Evolutionary conservation across 345 rosid species (phyloP).

Genomic region (Eutrema yunnanense): DNA sequence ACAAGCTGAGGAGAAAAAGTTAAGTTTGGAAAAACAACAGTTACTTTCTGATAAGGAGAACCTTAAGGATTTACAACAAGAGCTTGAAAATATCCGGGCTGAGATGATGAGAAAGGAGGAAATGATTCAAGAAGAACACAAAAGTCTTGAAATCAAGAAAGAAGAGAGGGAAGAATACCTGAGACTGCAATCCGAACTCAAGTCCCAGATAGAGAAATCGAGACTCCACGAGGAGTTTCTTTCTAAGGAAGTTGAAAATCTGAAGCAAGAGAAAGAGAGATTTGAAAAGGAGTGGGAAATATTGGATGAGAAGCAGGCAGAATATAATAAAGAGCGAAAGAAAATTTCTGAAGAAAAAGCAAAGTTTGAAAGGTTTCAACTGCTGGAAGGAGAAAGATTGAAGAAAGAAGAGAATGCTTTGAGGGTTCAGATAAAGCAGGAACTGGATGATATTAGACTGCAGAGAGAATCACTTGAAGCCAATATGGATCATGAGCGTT

Average conservation of each 20-base stretch:
- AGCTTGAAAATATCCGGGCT: constrained; percentile 52
- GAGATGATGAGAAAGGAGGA: constrained; percentile 53
- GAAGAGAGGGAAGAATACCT: constrained; percentile 64
- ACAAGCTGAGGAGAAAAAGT: constrained; percentile 56
- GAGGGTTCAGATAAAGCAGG: constrained; percentile 38
- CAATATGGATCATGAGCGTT: constrained; percentile 53
- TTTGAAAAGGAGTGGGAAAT: constrained; percentile 81
- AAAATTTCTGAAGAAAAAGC: constrained; percentile 46
- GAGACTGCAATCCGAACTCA: constrained; percentile 61
- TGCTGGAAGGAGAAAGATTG: constrained; percentile 48
- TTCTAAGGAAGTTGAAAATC: constrained; percentile 56
- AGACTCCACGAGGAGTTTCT: constrained; percentile 58
- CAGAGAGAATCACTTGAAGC: constrained; percentile 71
- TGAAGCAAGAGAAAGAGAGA: constrained; percentile 61
- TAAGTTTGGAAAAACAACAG: constrained; percentile 50
- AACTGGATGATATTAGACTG: constrained; percentile 49
- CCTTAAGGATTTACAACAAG: constrained; percentile 44
- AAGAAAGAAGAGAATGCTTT: constrained; percentile 49
- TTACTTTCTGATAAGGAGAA: constrained; percentile 51
- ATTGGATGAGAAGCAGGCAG: constrained; percentile 68
- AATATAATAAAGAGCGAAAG: constrained; percentile 37
- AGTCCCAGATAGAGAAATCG: constrained; percentile 57
- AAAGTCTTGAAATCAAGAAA: constrained; percentile 45
- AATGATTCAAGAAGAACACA: constrained; percentile 43
- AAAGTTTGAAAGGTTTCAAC: constrained; percentile 40